These are phyloP conservation scores for Talaromyces liani DNA, from an alignment of 495 filamentous ascomycete species.

Conservation along the genomic window DNA sequence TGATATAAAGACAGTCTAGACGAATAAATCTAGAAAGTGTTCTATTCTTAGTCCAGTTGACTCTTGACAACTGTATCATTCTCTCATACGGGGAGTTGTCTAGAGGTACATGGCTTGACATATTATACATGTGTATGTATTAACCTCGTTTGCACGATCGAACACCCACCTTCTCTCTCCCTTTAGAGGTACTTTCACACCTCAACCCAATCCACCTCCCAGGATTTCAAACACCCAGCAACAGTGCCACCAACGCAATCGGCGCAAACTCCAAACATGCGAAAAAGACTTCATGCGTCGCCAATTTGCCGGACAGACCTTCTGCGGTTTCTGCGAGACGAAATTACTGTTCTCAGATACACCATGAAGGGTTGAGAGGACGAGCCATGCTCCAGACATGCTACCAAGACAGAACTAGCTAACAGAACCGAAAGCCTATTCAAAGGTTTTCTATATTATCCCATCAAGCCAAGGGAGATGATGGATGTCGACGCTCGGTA, in stretches of 20 bases:
- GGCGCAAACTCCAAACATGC: constrained; percentile 46
- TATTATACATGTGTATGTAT: too few species aligned
- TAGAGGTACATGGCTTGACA: too few species aligned
- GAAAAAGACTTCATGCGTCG: constrained; percentile 42
- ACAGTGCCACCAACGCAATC: constrained; percentile 35
- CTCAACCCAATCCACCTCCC: constrained; percentile 16
- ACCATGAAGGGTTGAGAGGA: constrained; percentile 26
- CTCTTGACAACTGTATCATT: too few species aligned
- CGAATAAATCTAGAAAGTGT: neutral
- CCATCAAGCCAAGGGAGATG: neutral
- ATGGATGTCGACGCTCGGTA: neutral
- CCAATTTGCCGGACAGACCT: constrained; percentile 37
- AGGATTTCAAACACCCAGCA: constrained; percentile 41
- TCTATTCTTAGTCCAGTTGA: too few species aligned
- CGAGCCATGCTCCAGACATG: neutral
- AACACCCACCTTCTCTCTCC: neutral
- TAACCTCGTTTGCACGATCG: neutral
- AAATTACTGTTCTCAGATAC: constrained; percentile 45
- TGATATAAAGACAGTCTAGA: neutral
- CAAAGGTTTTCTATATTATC: neutral
- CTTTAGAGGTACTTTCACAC: neutral
- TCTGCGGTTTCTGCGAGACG: constrained; percentile 48
- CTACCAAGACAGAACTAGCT: neutral
- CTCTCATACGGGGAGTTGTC: too few species aligned
- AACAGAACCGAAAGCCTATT: neutral